Conservation (phyloP, 108 stramenopile genomes). For the Epithemia pelagica region DNA sequence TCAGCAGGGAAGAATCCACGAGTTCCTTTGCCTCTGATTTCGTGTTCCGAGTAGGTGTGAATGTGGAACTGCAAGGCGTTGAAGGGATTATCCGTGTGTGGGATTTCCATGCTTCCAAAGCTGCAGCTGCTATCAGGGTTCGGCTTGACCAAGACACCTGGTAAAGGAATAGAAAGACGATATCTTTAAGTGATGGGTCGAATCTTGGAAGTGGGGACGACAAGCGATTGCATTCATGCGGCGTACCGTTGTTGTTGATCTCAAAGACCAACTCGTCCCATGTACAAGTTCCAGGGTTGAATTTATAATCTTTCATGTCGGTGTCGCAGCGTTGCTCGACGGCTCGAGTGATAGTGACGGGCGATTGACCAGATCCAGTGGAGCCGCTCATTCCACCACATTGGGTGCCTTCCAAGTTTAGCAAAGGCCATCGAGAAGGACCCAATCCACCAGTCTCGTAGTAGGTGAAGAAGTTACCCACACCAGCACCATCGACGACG, state of each 20-base stretch:
- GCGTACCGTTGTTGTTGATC: conserved; percentile 2
- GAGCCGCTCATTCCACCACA: conserved; percentile 4
- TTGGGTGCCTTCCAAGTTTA: conserved; percentile 5
- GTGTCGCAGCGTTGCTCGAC: background rate
- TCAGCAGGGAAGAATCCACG: conserved; percentile 13
- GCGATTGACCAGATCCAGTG: conserved; percentile 8
- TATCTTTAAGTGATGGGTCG: background rate
- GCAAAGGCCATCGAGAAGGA: conserved; percentile 3
- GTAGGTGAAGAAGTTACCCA: conserved; percentile 9
- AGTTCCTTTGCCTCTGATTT: conserved; percentile 4
- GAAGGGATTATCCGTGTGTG: conserved; percentile 1
- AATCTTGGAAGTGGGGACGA: background rate
- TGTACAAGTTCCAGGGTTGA: background rate
- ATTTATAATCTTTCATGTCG: background rate
- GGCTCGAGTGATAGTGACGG: background rate
- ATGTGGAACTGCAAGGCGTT: conserved; percentile 29
- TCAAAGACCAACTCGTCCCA: conserved; percentile 1
- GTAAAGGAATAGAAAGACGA: background rate
- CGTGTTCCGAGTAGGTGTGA: conserved; percentile 26
- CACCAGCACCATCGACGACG: no score
- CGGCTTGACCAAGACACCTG: background rate
- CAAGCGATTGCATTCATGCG: background rate
- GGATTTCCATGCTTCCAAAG: conserved; percentile 9
- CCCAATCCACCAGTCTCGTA: conserved; percentile 5
- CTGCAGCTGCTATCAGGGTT: background rate